Percentiles rank a stretch among this genome's conserved stretches.
Evolutionary conservation across 2,329 filamentous ascomycete genomes (phyloP).

Genomic region (Penicillium sumatraense): DNA sequence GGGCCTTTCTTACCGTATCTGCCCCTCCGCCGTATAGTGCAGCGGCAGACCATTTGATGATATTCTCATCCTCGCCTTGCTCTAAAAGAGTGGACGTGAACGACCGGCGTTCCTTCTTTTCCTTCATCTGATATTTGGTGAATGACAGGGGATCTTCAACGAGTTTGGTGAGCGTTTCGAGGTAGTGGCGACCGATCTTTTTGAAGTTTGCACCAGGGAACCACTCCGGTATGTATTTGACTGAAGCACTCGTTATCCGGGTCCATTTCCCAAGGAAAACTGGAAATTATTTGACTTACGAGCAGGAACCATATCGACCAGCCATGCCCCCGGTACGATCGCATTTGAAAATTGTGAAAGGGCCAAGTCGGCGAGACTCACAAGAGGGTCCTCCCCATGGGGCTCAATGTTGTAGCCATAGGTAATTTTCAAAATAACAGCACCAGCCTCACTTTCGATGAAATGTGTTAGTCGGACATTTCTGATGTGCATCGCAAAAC

Average conservation of each 20-base stretch:
- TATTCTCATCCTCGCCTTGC: slow-evolving; percentile 2
- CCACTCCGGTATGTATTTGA: slow-evolving; percentile 50
- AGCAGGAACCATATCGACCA: slow-evolving; percentile 52
- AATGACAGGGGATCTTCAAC: not conserved
- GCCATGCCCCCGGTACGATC: slow-evolving; percentile 48
- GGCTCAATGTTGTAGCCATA: slow-evolving; percentile 53
- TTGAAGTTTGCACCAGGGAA: slow-evolving; percentile 53
- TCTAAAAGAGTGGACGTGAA: slow-evolving; percentile 7
- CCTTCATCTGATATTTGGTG: not conserved
- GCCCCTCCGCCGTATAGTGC: slow-evolving; percentile 49
- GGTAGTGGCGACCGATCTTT: slow-evolving; percentile 7
- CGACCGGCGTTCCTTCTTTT: not conserved
- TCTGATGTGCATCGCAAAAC: slow-evolving; percentile 11
- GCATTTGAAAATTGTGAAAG: slow-evolving; percentile 48
- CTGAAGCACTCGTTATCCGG: slow-evolving; percentile 8
- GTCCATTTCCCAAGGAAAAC: not conserved
- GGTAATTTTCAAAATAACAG: slow-evolving; percentile 48
- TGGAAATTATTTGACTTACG: slow-evolving; percentile 27
- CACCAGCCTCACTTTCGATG: slow-evolving; percentile 38
- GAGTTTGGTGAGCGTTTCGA: not conserved
- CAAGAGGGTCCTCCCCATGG: slow-evolving; percentile 46
- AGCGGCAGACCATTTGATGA: slow-evolving; percentile 48
- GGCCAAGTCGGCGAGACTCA: slow-evolving; percentile 46
- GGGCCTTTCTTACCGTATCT: slow-evolving; percentile 38
- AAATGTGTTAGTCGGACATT: not conserved